Conservation (phyloP, 768 basidiomycete species). For the Pisolithus marmoratus region DNA sequence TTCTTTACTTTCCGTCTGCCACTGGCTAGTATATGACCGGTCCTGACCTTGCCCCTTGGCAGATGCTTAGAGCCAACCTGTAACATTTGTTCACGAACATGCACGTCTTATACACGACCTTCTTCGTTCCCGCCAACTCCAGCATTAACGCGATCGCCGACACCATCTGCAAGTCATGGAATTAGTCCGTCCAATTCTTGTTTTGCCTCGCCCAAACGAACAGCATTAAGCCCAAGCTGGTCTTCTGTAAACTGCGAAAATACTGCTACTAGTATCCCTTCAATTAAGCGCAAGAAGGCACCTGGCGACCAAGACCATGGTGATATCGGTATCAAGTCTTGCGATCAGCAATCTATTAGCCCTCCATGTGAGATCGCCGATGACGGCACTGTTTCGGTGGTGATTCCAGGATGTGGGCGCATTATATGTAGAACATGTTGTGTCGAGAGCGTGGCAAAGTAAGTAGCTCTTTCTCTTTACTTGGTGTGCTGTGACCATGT, state of each 20-base stretch:
- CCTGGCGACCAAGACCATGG: constrained; percentile 17
- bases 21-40: not conserved
- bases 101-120: constrained; percentile 27
- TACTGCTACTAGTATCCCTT: not conserved
- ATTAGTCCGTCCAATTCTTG: constrained; percentile 3
- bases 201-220: constrained; percentile 22
- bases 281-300: constrained; percentile 25
- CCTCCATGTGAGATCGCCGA: not conserved
- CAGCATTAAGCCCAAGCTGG: constrained; percentile 18
- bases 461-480: constrained; percentile 6
- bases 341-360: constrained; percentile 4
- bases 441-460: constrained; percentile 32
- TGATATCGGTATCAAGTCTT: constrained; percentile 4
- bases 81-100: constrained; percentile 33
- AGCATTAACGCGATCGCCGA: constrained; percentile 29
- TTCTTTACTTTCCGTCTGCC: not conserved
- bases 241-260: constrained; percentile 18
- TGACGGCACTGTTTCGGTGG: constrained; percentile 5
- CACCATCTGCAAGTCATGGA: constrained; percentile 12
- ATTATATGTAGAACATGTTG: constrained; percentile 31
- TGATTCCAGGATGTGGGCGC: constrained; percentile 31
- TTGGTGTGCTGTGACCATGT: not conserved
- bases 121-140: constrained; percentile 33
- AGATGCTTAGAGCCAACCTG: constrained; percentile 33
- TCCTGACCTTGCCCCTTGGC: not conserved